Evolutionary conservation across 2,329 filamentous ascomycete species (phyloP), one percentile per base, ranked within the genome.

Genomic region (Xylariaceae sp.): DNA sequence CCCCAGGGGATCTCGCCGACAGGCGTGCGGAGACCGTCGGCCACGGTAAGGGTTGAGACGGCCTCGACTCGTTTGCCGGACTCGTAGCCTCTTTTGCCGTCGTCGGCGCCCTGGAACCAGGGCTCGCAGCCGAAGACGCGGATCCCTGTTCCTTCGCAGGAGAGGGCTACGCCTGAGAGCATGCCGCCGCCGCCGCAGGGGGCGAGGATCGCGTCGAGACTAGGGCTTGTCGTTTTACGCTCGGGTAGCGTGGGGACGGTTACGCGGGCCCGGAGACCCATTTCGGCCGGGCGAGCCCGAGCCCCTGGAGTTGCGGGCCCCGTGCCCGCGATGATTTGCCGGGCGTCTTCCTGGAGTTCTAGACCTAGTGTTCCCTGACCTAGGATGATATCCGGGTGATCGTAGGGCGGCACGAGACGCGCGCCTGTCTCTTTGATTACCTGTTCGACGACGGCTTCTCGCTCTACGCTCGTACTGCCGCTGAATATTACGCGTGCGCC

Each of bases 281-380:
- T 7, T 37, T 62, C 58, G 0, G 53, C 34, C 3, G 54, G 45
- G 6, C 6, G 27, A 1, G 26, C 26, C 3, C 19, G 19, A 19
- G 19, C 19, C 30, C 35, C 27, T 19, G 6, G 3, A 3, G 7
- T 12, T 32, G 8, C 0, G 27, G 8, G 4, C 26, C 6, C 44
- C 2, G 48, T 46, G 2, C 41, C 54, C 0, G 54, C 51, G 43
- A 86, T 74, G 58, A 86, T 64, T 43, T 78, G 76, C 3, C 68
- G 70, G 1, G 86, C 88, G 68, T 97, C 91, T 57, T 80, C 75
- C 68, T 91, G 85, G 35, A 96, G 71, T 71, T 99, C 94, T 4
- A 96, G 70, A 0, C 85, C 91, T 58, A 89, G 77, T 0, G 92
- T 97, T n/a, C 92, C 94, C 74, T 96, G 91, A 0, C 94, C 92